Evolutionary conservation across 441 rosid species (phyloP).

Genomic region (Erodium chrysanthum): DNA sequence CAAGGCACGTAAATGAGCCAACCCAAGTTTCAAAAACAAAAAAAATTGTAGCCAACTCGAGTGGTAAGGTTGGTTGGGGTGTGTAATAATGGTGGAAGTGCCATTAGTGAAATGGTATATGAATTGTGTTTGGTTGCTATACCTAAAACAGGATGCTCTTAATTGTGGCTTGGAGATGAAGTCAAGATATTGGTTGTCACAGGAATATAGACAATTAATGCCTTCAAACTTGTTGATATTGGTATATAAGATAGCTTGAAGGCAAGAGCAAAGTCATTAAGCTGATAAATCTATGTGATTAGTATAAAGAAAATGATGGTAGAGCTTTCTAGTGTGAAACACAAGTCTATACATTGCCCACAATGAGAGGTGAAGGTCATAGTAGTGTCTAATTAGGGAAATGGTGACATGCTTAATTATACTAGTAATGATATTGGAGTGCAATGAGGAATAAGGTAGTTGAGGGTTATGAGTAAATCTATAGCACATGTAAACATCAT

Average conservation of each 20-base stretch:
- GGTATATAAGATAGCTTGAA: slow-evolving; percentile 13
- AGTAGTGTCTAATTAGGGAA: no score
- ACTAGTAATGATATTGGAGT: no score
- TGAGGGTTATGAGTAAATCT: not conserved
- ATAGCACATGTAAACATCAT: not conserved
- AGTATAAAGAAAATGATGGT: not conserved
- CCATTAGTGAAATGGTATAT: not conserved
- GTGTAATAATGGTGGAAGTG: not conserved
- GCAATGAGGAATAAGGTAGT: not conserved
- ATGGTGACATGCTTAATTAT: no score
- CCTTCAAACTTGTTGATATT: slow-evolving; percentile 5
- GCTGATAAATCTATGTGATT: not conserved
- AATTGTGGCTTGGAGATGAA: not conserved
- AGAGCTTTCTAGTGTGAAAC: no score
- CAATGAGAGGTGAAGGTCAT: no score
- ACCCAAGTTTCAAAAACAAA: no score
- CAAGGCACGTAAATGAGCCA: not conserved
- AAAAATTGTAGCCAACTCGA: not conserved
- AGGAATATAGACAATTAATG: not conserved
- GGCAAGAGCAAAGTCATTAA: not conserved
- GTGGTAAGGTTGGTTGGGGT: not conserved
- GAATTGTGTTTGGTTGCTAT: not conserved
- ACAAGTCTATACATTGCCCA: no score
- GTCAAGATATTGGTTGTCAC: not conserved
- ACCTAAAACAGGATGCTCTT: not conserved